Base-by-base conservation (phyloP, 2,329 filamentous ascomycete species). In the Hypomyces rosellus region DNA sequence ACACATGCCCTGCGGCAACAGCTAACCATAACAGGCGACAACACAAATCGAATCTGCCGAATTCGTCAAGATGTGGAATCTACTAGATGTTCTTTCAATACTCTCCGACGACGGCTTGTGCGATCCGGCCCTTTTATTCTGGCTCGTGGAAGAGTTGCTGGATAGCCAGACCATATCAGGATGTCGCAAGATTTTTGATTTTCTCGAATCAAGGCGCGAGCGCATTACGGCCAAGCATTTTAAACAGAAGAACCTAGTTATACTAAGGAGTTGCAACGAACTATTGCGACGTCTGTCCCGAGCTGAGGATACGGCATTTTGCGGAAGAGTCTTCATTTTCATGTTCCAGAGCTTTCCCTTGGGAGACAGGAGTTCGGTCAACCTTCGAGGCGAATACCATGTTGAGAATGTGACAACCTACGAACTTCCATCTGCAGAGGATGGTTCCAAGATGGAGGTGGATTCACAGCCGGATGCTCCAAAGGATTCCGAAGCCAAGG, bases 261-360 rank as follows among this genome's bases (percentile, higher is more conserved):
- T 97, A 57, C 73, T 99, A n/a, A 81, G 93, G 61, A 88, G 87
- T 53, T 99, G 93, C 70, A 99, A 97, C 67, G 93, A 97, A 69
- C 76, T 99, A 14, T 75, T 99, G n/a, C 84, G 92, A 34, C 81
- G 93, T 42, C 77, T 99, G 2, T 97, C 93, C n/a, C 82, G 93
- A 50, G 92, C 93, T 4, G 91, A 97, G 66, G 93, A 99, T 67
- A 95, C 93, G 0, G 90, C 95, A 1, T 99, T 99, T 65, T 99
- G 93, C 63, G 93, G 93, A 14, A 82, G 93, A 37, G 93, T 99
- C 22, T 97, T 97, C 68, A 96, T 99, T 56, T 99, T 96, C 68
- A 82, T 99, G 64, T 99, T 97, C 68, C 93, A 99, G 67, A 95
- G 90, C 66, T 97, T 99, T 62, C 93, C 93, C 1, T 76, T 99